Evolutionary conservation across 164 flowering plant genomes (phyloP).

Genomic region (Sextonia rubra): DNA sequence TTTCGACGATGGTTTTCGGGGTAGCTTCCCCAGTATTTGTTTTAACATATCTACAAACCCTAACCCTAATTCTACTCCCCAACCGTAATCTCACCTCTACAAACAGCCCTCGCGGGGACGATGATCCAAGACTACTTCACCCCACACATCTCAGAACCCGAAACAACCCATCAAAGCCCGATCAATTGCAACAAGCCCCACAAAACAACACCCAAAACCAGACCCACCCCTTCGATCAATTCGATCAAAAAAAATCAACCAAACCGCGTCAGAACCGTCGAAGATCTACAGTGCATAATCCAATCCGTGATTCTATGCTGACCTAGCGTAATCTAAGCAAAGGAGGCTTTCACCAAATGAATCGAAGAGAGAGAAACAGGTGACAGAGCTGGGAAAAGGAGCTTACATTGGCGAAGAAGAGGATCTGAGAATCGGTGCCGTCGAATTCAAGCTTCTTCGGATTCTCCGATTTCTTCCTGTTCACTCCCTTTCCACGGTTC

Average conservation of each 20-base stretch:
- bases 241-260: neutral
- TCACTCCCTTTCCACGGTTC: too few species aligned
- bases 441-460: neutral
- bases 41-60: slow-evolving; percentile 57
- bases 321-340: neutral
- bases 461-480: too few species aligned
- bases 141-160: neutral
- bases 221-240: neutral
- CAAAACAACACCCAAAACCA: neutral
- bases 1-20: slow-evolving; percentile 67
- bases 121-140: neutral
- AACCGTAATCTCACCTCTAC: neutral
- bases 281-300: neutral
- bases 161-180: neutral
- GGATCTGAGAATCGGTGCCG: neutral
- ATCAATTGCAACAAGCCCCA: neutral
- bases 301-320: neutral
- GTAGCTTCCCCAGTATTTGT: slow-evolving; percentile 67
- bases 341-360: neutral
- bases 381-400: neutral
- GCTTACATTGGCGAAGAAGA: neutral
- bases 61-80: slow-evolving; percentile 1
- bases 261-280: neutral
- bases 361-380: neutral
- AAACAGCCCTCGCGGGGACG: neutral